phyloP scores from a whole-genome alignment of 2,329 filamentous ascomycete genomes.

The Venturia asperata region DNA sequence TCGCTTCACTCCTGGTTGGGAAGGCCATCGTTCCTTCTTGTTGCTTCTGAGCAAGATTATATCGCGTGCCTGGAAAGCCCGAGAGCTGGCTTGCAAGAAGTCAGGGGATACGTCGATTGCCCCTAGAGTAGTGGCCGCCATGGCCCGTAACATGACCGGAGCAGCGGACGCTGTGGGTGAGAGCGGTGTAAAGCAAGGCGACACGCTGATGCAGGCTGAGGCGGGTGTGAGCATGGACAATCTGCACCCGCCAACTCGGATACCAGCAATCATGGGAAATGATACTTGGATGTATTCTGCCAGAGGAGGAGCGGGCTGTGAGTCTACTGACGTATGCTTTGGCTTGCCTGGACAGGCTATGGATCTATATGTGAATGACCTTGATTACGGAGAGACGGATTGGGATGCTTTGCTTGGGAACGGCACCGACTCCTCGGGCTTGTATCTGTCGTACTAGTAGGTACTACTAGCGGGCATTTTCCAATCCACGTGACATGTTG shows the following conservation, averaged over 20 bases:
- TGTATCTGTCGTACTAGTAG: too few relatives aligned
- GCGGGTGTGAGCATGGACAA: slow-evolving; percentile 10
- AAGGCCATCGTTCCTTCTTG: slow-evolving; percentile 25
- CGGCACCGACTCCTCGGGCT: background rate
- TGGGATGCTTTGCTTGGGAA: slow-evolving; percentile 24
- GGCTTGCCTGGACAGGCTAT: slow-evolving; percentile 22
- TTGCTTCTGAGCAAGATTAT: slow-evolving; percentile 48
- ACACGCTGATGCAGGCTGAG: too few relatives aligned
- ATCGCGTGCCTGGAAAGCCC: slow-evolving; percentile 56
- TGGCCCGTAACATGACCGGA: slow-evolving; percentile 26
- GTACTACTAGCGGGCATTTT: too few relatives aligned
- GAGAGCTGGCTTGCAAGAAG: slow-evolving; percentile 26
- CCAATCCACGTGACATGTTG: too few relatives aligned
- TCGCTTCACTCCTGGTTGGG: slow-evolving; percentile 27
- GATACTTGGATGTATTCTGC: slow-evolving; percentile 18
- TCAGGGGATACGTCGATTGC: slow-evolving; percentile 21
- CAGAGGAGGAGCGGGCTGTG: slow-evolving; percentile 19
- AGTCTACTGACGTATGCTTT: background rate
- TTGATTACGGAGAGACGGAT: slow-evolving; percentile 28
- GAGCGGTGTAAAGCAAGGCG: background rate
- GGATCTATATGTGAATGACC: slow-evolving; percentile 24
- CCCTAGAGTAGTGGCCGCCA: slow-evolving; percentile 27
- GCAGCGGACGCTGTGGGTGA: background rate
- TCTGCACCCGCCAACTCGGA: slow-evolving; percentile 17
- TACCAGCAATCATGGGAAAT: slow-evolving; percentile 16